These are phyloP conservation scores for Lodderomyces oxycetoniae DNA, from an alignment of 1,139 yeast species.

Conservation along the genomic window DNA sequence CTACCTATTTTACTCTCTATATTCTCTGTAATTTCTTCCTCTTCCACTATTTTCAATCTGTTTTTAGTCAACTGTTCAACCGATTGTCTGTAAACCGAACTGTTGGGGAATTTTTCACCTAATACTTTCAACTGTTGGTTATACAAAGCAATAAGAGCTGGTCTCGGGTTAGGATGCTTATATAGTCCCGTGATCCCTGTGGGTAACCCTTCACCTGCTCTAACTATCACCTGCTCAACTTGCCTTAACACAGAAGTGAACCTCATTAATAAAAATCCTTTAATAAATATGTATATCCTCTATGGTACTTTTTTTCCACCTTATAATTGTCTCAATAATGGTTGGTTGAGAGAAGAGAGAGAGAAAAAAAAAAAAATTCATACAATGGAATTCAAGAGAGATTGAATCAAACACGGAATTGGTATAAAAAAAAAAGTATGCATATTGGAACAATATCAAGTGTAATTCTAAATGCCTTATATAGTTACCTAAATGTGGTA, in stretches of 20 bases:
- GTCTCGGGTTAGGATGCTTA: slow-evolving; percentile 83
- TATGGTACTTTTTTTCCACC: too few relatives aligned
- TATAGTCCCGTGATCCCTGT: slow-evolving; percentile 77
- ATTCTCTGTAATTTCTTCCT: slow-evolving; percentile 56
- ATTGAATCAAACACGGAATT: too few relatives aligned
- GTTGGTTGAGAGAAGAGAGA: slow-evolving; percentile 13
- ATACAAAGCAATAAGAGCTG: slow-evolving; percentile 69
- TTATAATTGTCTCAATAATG: too few relatives aligned
- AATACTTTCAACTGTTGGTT: slow-evolving; percentile 62
- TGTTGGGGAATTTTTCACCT: slow-evolving; percentile 57
- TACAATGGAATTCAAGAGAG: too few relatives aligned
- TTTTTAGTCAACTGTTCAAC: slow-evolving; percentile 69
- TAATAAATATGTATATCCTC: too few relatives aligned
- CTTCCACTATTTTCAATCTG: slow-evolving; percentile 64
- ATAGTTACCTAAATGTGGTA: too few relatives aligned
- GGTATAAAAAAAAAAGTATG: too few relatives aligned
- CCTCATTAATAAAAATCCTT: too few relatives aligned
- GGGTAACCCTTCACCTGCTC: slow-evolving; percentile 64
- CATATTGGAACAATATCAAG: too few relatives aligned
- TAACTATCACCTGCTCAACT: slow-evolving; percentile 52
- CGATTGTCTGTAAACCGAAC: slow-evolving; percentile 71
- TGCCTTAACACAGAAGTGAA: slow-evolving; percentile 43
- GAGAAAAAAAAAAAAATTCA: too few relatives aligned
- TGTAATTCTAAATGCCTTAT: too few relatives aligned
- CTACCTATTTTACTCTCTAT: slow-evolving; percentile 75